Base-by-base conservation (phyloP, 2,329 filamentous ascomycete species). In the Fusarium transvaalense region DNA sequence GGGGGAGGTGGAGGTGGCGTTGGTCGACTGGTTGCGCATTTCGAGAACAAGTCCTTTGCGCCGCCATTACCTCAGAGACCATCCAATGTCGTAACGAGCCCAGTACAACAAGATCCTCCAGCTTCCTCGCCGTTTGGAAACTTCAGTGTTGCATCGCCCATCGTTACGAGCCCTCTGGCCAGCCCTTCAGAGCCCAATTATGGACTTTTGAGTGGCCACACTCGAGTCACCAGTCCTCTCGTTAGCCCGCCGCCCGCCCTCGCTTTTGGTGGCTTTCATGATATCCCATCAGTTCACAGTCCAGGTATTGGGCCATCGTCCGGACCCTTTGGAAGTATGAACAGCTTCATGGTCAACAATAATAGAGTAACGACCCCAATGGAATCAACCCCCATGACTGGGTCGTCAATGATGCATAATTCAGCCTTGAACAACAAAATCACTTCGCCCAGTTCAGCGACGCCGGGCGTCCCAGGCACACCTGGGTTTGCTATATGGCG, bases 401-500 rank as follows among this genome's bases (percentile, higher is more conserved):
- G 63, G 19, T 56, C 71, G 19, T 55, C 69, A n/a, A 74, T 72
- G 71, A 50, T 66, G 56, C 47, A 62, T 17, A 63, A 72, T 32
- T 68, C 76, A 21, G 72, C 71, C 52, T 61, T 72, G 46, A 63
- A 67, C 43, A 67, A 73, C 29, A 73, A 71, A 39, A 25, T 69
- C 19, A 45, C 66, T 21, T 65, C 73, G 21, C 60, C 68, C 12
- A 51, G 48, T 5, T 64, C 72, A 17, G 48, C 62, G 31, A 47
- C 69, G 7, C 65, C 66, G 25, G 69, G 64, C 9, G 66, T 74
- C 7, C 72, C 76, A n/a, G 77, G 77, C 32, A 80, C 78, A 6
- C 78, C 78, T 35, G 78, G 78, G 17, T 80, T 80, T 57, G 74
- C 77, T 25, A 79, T 80, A 38, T 80, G 78, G 78, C 76, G 78